Base-by-base conservation (phyloP, 108 stramenopile genomes). In the Cafeteria roenbergensis region DNA sequence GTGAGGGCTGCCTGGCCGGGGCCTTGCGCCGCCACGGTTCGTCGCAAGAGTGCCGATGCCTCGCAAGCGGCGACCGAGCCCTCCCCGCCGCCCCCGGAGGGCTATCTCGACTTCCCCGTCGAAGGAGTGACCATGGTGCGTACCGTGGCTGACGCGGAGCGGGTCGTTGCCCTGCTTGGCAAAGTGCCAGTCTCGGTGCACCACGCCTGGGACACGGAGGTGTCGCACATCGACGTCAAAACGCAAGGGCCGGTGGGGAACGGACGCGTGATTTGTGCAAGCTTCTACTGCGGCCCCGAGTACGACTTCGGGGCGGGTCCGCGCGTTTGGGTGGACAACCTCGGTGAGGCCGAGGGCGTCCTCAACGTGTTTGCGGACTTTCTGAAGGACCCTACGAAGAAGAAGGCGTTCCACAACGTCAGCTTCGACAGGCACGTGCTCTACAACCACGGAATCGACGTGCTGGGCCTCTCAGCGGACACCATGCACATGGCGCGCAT, bases 401-500 rank as follows among this genome's bases (percentile, higher is more conserved):
- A 86, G 38, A 96, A 93, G 77, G 78, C 92, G 8, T 98, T 92
- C 92, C 96, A 98, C 78, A 95, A 98, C 75, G 93, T 92, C 68
- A 92, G 92, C 0, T 98, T 98, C 70, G 97, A 98, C 87, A 77
- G 93, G 30, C 97, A 98, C 73, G 93, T 98, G 22, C 74, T 98
- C 74, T 89, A 75, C 81, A 98, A 98, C 68, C 84, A 87, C 60
- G 91, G 88, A 0, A 90, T 95, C 68, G 75, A 88, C 69, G n/a
- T 26, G 42, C 30, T 65, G 29, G 92, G 92, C 4, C 87, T 93
- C 63, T 85, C 76, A 25, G 97, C 91, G 9, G 97, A 98, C 77
- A 98, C 97, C 27, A 92, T 98, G 91, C 97, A 98, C 86, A 98
- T 98, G 97, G 97, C 93, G 48, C 73, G 97, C 34, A 73, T 95